Conservation (phyloP, 345 rosid species). For the Eucalyptus cloeziana region DNA sequence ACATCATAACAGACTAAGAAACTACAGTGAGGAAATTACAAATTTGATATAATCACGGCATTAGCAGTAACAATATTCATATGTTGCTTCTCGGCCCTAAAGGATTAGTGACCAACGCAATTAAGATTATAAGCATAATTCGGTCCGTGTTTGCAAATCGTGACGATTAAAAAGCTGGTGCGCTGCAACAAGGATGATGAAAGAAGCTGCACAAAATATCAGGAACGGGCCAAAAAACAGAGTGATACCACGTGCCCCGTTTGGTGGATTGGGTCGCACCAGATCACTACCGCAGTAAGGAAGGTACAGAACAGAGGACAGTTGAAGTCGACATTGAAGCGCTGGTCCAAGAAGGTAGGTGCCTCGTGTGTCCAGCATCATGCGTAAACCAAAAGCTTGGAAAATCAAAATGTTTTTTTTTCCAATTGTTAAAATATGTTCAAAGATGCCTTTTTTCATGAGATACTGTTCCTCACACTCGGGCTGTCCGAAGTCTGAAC, state of each 20-base stretch:
- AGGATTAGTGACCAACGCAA: neutral
- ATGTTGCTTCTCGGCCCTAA: neutral
- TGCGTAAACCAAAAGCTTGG: neutral
- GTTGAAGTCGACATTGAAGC: neutral
- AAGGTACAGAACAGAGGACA: neutral
- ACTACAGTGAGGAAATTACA: neutral
- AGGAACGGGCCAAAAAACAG: neutral
- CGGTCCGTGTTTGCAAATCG: neutral
- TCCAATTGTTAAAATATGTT: neutral
- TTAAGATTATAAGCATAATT: neutral
- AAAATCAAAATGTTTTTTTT: neutral
- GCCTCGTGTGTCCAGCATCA: neutral
- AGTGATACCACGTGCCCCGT: neutral
- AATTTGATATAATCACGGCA: neutral
- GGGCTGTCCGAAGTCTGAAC: neutral
- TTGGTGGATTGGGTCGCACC: neutral
- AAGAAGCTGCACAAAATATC: neutral
- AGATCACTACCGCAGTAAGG: neutral
- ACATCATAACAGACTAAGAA: neutral
- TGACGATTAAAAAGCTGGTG: neutral
- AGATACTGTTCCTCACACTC: neutral
- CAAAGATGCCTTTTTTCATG: neutral
- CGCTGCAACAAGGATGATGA: neutral
- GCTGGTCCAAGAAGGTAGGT: constrained; percentile 3
- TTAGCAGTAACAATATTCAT: neutral